Conservation (phyloP, 2,329 filamentous ascomycete genomes). For the Scolecobasidium constrictum region DNA sequence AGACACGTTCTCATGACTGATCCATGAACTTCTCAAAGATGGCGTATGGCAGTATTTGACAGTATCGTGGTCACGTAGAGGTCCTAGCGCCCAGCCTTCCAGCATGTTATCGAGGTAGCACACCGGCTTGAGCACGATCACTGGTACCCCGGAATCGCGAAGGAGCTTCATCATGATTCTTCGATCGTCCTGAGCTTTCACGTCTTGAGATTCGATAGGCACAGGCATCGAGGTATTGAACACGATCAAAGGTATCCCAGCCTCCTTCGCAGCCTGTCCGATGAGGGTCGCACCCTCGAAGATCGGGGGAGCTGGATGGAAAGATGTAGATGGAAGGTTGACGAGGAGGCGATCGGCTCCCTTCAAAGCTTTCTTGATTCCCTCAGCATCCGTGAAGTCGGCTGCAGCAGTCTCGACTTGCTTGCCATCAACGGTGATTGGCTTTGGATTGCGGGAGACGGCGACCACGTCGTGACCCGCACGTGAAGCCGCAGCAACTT, state of each 20-base stretch:
- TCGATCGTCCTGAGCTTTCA: conserved; percentile 21
- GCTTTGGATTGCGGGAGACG: conserved; percentile 17
- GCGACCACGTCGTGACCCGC: conserved; percentile 19
- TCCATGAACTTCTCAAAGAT: conserved; percentile 26
- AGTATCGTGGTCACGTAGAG: conserved; percentile 23
- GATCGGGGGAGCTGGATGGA: conserved; percentile 18
- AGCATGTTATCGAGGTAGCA: conserved; percentile 29
- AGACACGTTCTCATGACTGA: conserved; percentile 29
- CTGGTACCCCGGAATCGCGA: conserved; percentile 19
- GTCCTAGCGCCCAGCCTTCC: conserved; percentile 28
- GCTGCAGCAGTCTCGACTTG: conserved; percentile 14
- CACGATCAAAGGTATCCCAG: conserved; percentile 14
- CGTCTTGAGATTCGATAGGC: conserved; percentile 15
- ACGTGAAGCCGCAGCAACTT: conserved; percentile 17
- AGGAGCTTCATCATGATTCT: conserved; percentile 21
- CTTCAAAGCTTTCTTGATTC: conserved; percentile 14
- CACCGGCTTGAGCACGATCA: conserved; percentile 27
- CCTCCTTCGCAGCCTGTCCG: conserved; percentile 14
- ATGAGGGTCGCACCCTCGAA: conserved; percentile 16
- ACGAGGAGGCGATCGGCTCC: conserved; percentile 17
- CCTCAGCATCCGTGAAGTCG: conserved; percentile 16
- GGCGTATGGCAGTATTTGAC: conserved; percentile 31
- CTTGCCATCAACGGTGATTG: conserved; percentile 13
- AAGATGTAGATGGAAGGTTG: conserved; percentile 20
- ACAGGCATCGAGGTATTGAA: conserved; percentile 23